Evolutionary conservation across 345 rosid genomes (phyloP), one percentile per base, ranked within the genome.

Genomic region (Murraya koenigii): DNA sequence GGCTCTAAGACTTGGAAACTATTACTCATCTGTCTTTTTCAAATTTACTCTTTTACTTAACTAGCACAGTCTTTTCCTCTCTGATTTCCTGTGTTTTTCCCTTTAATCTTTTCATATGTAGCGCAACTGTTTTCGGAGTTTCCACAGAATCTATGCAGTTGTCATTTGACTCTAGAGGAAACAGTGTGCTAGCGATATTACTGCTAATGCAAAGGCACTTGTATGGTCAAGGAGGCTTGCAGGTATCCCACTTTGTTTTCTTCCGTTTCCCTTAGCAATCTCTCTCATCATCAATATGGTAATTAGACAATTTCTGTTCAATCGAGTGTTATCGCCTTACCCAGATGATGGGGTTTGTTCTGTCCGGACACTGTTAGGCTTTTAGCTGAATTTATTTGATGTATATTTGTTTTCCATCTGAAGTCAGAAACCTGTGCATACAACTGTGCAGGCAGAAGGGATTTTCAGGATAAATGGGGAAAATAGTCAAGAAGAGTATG

Each of bases 91-190:
- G 0, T 8, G 5, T 30, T 62, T 32, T 58, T 64, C 30, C 33
- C 28, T 23, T 49, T 6, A 59, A 44, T 47, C 11, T 59, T 49
- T 66, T 85, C 35, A 30, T 28, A 38, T 86, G 89, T 84, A 96
- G 98, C 87, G 87, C 94, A 26, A 92, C 84, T 78, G 99, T 94
- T 58, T 96, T 96, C 70, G 98, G 99, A 10, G 99, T 96, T 69
- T 96, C 99, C 1, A 92, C 99, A 0, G 97, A 96, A 82, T 94
- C 98, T 74, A 92, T 94, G 99, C 99, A 96, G 80, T 89, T 96
- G 69, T 96, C 99, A 70, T 92, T 81, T 39, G 99, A 96, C 79
- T 81, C 95, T 7, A 89, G 97, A 82, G 97, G 99, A 41, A 94
- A 94, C 69, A 90, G 98, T 69, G 97, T 96, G 74, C 99, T 98